Evolutionary conservation across 352 stramenopile genomes (phyloP).

Genomic region (Hyaloperonospora arabidopsidis): DNA sequence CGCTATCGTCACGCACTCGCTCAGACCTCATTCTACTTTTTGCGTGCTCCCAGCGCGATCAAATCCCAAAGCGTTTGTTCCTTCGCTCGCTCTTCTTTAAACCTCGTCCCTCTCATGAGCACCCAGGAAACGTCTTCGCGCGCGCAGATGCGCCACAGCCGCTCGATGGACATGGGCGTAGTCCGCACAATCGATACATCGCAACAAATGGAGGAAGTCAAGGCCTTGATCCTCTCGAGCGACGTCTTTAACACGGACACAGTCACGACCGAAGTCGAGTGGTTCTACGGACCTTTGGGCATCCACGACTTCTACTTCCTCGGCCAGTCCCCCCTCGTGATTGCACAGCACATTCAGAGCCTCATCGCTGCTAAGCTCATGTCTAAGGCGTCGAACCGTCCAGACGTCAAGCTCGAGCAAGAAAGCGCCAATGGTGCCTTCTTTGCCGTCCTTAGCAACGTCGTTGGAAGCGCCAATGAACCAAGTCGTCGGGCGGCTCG

Average conservation of each 20-base stretch:
- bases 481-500: constrained; percentile 41
- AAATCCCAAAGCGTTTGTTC: constrained; percentile 7
- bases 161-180: constrained; percentile 58
- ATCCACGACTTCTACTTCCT: constrained; percentile 83
- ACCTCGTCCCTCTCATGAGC: constrained; percentile 22
- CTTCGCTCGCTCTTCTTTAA: background rate
- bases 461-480: constrained; percentile 50
- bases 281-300: constrained; percentile 73
- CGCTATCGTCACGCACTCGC: constrained; percentile 7
- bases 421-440: constrained; percentile 64
- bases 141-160: constrained; percentile 33
- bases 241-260: constrained; percentile 54
- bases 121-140: constrained; percentile 22
- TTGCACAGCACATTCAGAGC: constrained; percentile 74
- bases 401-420: constrained; percentile 77
- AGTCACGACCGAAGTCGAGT: constrained; percentile 65
- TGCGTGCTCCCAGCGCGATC: constrained; percentile 24
- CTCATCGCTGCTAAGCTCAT: constrained; percentile 78
- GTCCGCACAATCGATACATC: constrained; percentile 45
- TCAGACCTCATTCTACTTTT: constrained; percentile 26
- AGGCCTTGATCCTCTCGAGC: constrained; percentile 40
- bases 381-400: constrained; percentile 62
- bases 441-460: constrained; percentile 75
- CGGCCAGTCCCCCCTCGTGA: constrained; percentile 48
- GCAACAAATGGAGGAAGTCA: constrained; percentile 64